phyloP scores from a whole-genome alignment of 768 basidiomycete genomes.

The Lentinula sp. region DNA sequence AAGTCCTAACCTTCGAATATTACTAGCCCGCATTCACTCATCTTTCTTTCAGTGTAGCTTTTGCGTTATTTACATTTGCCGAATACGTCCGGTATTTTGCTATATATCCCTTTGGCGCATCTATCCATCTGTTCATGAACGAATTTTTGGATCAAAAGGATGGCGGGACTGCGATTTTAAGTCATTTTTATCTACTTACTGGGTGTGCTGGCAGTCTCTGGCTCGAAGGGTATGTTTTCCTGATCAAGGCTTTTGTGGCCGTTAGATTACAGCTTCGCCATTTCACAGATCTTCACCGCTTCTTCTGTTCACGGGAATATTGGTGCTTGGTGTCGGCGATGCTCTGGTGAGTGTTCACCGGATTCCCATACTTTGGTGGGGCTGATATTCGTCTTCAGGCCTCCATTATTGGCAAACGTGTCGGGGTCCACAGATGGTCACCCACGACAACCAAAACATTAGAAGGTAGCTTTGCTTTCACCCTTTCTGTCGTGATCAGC shows the following conservation, averaged over 20 bases:
- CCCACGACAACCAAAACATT: slow-evolving; percentile 80
- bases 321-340: slow-evolving; percentile 90
- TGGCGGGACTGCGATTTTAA: slow-evolving; percentile 90
- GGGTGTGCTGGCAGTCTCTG: slow-evolving; percentile 93
- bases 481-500: slow-evolving; percentile 57
- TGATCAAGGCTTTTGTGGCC: background rate
- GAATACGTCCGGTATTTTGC: slow-evolving; percentile 99
- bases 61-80: slow-evolving; percentile 90
- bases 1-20: background rate
- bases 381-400: slow-evolving; percentile 45
- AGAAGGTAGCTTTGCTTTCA: slow-evolving; percentile 86
- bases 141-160: slow-evolving; percentile 97
- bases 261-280: background rate
- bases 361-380: background rate
- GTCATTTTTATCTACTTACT: slow-evolving; percentile 94
- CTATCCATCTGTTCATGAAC: slow-evolving; percentile 92
- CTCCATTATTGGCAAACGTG: slow-evolving; percentile 83
- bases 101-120: slow-evolving; percentile 90
- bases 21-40: slow-evolving; percentile 92
- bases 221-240: slow-evolving; percentile 78
- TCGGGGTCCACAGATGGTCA: slow-evolving; percentile 83
- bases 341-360: slow-evolving; percentile 54
- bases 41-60: slow-evolving; percentile 90
- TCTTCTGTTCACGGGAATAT: slow-evolving; percentile 74
- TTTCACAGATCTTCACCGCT: slow-evolving; percentile 34